Conservation (phyloP, 352 stramenopile species). For the Phytophthora quininea region DNA sequence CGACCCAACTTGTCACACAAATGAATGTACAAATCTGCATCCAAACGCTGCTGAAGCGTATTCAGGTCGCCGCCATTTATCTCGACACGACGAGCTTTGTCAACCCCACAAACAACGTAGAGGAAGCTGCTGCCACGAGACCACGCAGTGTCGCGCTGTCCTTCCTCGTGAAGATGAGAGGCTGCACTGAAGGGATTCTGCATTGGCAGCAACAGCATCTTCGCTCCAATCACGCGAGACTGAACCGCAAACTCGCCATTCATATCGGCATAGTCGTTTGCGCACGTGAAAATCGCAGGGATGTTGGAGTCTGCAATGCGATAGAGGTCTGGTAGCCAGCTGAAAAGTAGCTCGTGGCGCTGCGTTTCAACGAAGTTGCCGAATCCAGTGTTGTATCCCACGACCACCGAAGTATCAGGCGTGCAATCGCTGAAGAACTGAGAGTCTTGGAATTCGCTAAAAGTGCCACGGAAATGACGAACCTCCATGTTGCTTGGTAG, state of each 20-base stretch:
- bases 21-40: slow-evolving; percentile 56
- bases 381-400: slow-evolving; percentile 82
- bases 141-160: slow-evolving; percentile 63
- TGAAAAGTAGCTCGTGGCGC: slow-evolving; percentile 61
- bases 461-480: slow-evolving; percentile 53
- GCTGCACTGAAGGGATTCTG: slow-evolving; percentile 79
- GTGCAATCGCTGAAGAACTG: slow-evolving; percentile 38
- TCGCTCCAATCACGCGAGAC: slow-evolving; percentile 61
- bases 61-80: slow-evolving; percentile 30
- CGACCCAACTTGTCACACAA: slow-evolving; percentile 59
- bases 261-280: slow-evolving; percentile 82
- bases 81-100: slow-evolving; percentile 34
- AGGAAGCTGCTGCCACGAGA: slow-evolving; percentile 76
- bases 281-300: slow-evolving; percentile 73
- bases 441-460: slow-evolving; percentile 50
- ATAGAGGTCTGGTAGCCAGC: slow-evolving; percentile 73
- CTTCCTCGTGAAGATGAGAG: slow-evolving; percentile 77
- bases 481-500: slow-evolving; percentile 36
- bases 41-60: slow-evolving; percentile 47
- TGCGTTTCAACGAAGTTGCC: slow-evolving; percentile 76
- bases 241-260: slow-evolving; percentile 81
- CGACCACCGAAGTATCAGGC: slow-evolving; percentile 51
- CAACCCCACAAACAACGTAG: slow-evolving; percentile 56
- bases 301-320: slow-evolving; percentile 58
- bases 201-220: slow-evolving; percentile 66